Evolutionary conservation across 2,329 filamentous ascomycete genomes (phyloP), one percentile per base, ranked within the genome.

Genomic region (Colletotrichum kahawae): DNA sequence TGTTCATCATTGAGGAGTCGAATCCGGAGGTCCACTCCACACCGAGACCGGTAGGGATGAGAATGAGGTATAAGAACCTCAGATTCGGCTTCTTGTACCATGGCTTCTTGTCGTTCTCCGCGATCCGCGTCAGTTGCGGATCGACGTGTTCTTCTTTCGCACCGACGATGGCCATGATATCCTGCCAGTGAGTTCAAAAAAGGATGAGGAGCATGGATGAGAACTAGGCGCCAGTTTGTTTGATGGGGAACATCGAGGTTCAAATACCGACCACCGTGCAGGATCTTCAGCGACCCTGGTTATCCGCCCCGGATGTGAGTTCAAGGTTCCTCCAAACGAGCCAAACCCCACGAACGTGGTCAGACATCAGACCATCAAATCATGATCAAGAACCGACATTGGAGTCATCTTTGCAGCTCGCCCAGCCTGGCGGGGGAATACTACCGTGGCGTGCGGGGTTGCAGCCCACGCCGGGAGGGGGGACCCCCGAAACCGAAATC

Each of bases 1-100:
- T 82, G 78, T 86, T 87, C 84, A 86, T 86, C 83, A 86, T 86
- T 27, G 84, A 86, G 3, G 82, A 84, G 76, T 86, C 83, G 64
- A 85, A 86, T 2, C 84, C 84, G 0, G 83, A 85, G 0, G 88
- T 89, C 84, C 83, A 85, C 76, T 86, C 84, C 5, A 85, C 84
- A 0, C 85, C 85, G n/a, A 87, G 78, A 0, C 80, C 83, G 6
- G 82, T 83, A 1, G 84, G 85, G n/a, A 86, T 78, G 16, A 87
- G 78, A 36, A 84, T 83, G 67, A 86, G 78, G 71, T 86, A 87
- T 36, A 86, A 77, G 14, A 81, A 80, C 31, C 84, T 79, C 67
- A 86, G 77, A 70, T 85, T 84, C 2, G 82, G 84, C 69, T 86
- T 86, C 33, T 83, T 78, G 77, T 85, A 86, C 85, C 84, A 87